These are phyloP conservation scores for Rhodotorula sp. DNA, from an alignment of 1,284 basidiomycete species.

Conservation along the genomic window DNA sequence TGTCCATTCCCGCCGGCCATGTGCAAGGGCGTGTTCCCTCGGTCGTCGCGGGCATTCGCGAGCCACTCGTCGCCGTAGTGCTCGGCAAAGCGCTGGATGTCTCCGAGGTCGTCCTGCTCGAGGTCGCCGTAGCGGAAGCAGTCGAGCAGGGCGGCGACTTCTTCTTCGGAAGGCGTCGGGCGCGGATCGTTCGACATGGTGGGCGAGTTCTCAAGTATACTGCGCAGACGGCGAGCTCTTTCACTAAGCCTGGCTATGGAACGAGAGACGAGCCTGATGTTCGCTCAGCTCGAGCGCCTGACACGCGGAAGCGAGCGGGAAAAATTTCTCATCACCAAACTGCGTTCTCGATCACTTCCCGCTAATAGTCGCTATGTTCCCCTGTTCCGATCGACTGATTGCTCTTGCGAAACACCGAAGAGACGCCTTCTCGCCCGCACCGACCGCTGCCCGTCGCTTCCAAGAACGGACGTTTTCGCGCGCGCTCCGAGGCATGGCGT, in stretches of 20 bases:
- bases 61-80: constrained; percentile 40
- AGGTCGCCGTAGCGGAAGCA: constrained; percentile 46
- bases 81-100: constrained; percentile 43
- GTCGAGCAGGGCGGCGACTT: constrained; percentile 44
- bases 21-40: constrained; percentile 46
- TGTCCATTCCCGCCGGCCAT: constrained; percentile 47
- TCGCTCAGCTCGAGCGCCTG: not conserved
- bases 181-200: not conserved
- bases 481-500: too few relatives aligned
- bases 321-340: too few relatives aligned
- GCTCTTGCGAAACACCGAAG: too few relatives aligned
- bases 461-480: too few relatives aligned
- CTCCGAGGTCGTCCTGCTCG: constrained; percentile 42
- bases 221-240: not conserved
- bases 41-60: constrained; percentile 40
- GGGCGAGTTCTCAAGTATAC: not conserved
- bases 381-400: too few relatives aligned
- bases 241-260: too few relatives aligned
- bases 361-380: too few relatives aligned
- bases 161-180: constrained; percentile 22
- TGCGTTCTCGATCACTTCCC: too few relatives aligned
- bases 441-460: too few relatives aligned
- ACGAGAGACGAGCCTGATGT: too few relatives aligned
- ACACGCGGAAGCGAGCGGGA: too few relatives aligned
- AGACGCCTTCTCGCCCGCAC: too few relatives aligned